Conservation (phyloP, 148 eudicot species). For the Camellia japonica region DNA sequence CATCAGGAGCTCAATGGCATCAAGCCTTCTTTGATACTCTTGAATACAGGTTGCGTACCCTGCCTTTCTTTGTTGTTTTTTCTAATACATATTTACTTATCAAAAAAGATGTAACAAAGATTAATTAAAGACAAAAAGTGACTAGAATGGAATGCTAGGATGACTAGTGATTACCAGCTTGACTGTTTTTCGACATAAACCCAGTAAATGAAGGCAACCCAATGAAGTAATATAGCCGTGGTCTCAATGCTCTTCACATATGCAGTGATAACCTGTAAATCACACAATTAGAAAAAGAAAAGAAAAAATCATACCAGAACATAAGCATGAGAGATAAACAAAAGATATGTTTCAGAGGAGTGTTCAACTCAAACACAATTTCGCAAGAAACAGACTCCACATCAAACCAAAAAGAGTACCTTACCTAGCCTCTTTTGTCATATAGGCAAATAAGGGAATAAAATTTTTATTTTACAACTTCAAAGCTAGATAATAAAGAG, state of each 20-base stretch:
- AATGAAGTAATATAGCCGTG: slow-evolving; percentile 92
- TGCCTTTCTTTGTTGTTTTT: no score
- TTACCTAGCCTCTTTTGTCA: no score
- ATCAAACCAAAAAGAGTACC: no score
- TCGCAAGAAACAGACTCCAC: no score
- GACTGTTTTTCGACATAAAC: slow-evolving; percentile 53
- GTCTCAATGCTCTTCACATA: slow-evolving; percentile 91
- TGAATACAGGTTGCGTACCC: no score
- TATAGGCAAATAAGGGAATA: not conserved
- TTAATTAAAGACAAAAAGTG: not conserved
- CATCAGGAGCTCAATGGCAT: no score
- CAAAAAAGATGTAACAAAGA: not conserved
- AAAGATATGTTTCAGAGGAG: no score
- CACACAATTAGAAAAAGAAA: slow-evolving; percentile 11
- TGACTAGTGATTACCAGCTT: slow-evolving; percentile 40
- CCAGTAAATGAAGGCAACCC: slow-evolving; percentile 78
- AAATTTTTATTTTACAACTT: not conserved
- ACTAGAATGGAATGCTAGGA: not conserved
- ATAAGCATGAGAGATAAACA: not conserved
- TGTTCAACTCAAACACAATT: no score
- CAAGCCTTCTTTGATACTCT: no score
- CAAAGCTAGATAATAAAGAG: not conserved
- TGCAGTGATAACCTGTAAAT: slow-evolving; percentile 67
- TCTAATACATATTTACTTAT: no score
- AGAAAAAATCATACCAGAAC: not conserved